Conservation (phyloP, 2,329 filamentous ascomycete species). For the Ophiostoma populinum region DNA sequence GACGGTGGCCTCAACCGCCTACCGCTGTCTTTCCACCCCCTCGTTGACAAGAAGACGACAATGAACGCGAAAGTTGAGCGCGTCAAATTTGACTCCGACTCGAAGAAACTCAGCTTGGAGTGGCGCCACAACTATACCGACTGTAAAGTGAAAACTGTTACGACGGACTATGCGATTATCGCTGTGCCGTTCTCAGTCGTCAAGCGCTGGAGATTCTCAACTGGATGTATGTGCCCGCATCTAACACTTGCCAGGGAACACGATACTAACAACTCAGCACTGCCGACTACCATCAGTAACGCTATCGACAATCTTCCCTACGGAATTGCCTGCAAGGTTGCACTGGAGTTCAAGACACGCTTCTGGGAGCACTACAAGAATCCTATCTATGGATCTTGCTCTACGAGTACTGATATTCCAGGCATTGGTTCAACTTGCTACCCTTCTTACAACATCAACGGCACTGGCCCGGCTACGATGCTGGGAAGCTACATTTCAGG, state of each 20-base stretch:
- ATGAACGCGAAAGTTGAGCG: neutral
- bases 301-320: conserved; percentile 1
- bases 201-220: neutral
- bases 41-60: neutral
- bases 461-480: neutral
- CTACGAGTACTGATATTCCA: neutral
- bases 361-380: conserved; percentile 2
- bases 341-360: neutral
- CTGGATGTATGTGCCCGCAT: neutral
- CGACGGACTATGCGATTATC: neutral
- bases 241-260: too few species aligned
- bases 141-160: neutral
- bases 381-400: conserved; percentile 1
- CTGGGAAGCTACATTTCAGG: conserved; percentile 1
- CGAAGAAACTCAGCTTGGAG: neutral
- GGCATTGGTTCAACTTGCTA: neutral
- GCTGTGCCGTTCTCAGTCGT: neutral
- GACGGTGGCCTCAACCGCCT: neutral
- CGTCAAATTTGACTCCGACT: neutral
- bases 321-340: neutral
- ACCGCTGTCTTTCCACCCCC: neutral
- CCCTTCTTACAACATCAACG: conserved; percentile 2
- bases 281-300: neutral
- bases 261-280: neutral
- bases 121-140: conserved; percentile 1